phyloP scores from a whole-genome alignment of 2,329 filamentous ascomycete species.

The Sphaerulina vaccinii region DNA sequence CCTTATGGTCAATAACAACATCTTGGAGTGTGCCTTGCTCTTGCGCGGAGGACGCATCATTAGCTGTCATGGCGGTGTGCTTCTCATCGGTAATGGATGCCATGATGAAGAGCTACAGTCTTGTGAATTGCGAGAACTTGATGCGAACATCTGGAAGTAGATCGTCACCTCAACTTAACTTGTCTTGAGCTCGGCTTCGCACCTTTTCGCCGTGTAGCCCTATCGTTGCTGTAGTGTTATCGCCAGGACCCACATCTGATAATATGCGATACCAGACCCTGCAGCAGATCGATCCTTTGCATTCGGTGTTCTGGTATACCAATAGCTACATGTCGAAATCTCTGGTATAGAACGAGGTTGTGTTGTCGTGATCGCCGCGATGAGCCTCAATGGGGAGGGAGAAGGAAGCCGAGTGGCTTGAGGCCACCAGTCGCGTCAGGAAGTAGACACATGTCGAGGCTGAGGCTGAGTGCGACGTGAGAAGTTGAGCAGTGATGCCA shows the following conservation, averaged over 20 bases:
- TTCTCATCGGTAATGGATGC: neutral
- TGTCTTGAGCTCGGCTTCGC: neutral
- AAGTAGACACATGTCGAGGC: too few relatives aligned
- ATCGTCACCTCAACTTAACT: neutral
- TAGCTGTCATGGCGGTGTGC: neutral
- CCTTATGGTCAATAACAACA: slow-evolving; percentile 43
- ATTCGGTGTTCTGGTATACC: neutral
- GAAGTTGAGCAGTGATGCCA: too few relatives aligned
- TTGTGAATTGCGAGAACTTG: neutral
- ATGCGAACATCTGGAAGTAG: neutral
- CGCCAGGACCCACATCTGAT: neutral
- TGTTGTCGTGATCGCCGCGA: neutral
- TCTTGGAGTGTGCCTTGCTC: slow-evolving; percentile 8
- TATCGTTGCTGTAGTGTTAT: neutral
- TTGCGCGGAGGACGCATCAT: neutral
- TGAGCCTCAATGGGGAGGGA: neutral
- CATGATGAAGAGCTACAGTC: neutral
- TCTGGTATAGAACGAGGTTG: neutral
- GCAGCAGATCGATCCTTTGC: neutral
- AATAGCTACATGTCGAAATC: neutral
- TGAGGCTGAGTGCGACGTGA: too few relatives aligned
- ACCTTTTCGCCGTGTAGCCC: neutral
- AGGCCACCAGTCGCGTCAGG: neutral
- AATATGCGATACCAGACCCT: neutral
- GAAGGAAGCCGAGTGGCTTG: neutral